A percentile compares a stretch with the other conserved stretches of the same genome.
Evolutionary conservation across 768 basidiomycete species (phyloP).

Genomic region (Mycena amicta): DNA sequence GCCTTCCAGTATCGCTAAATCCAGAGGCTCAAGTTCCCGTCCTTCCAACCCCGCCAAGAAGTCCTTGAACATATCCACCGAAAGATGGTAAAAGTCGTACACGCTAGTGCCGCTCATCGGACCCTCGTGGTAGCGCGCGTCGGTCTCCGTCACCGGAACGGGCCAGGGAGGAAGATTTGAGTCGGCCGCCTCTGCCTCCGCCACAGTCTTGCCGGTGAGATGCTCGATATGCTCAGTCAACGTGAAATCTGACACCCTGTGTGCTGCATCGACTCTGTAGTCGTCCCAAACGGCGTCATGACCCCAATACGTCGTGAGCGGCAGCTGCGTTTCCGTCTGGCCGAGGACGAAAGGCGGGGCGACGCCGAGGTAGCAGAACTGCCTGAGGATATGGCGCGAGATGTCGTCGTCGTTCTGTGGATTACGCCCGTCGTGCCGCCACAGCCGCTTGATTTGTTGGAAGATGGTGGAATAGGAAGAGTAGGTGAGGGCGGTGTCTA

Average conservation of each 20-base stretch:
- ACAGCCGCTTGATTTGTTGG: background rate
- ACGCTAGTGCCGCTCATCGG: background rate
- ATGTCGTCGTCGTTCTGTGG: background rate
- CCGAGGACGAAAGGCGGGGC: background rate
- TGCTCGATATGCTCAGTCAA: conserved; percentile 2
- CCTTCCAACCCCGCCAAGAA: too few species aligned
- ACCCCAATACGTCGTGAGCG: conserved; percentile 11
- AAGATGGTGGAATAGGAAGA: background rate
- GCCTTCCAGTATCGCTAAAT: too few species aligned
- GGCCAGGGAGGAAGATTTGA: background rate
- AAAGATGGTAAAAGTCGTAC: too few species aligned
- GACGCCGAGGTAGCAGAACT: background rate
- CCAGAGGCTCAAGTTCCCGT: too few species aligned
- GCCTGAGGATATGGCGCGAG: background rate
- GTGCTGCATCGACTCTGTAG: background rate
- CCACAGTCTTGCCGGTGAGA: background rate
- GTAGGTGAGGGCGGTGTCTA: background rate
- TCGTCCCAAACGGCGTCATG: conserved; percentile 10
- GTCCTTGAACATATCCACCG: too few species aligned
- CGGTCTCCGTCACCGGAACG: background rate
- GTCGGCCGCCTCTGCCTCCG: background rate
- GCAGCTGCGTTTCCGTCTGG: background rate
- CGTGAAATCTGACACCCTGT: background rate
- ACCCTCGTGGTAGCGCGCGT: background rate
- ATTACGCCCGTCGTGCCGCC: background rate